Evolutionary conservation across 441 rosid species (phyloP), one percentile per base, ranked within the genome.

Genomic region (Mallotus japonicus): DNA sequence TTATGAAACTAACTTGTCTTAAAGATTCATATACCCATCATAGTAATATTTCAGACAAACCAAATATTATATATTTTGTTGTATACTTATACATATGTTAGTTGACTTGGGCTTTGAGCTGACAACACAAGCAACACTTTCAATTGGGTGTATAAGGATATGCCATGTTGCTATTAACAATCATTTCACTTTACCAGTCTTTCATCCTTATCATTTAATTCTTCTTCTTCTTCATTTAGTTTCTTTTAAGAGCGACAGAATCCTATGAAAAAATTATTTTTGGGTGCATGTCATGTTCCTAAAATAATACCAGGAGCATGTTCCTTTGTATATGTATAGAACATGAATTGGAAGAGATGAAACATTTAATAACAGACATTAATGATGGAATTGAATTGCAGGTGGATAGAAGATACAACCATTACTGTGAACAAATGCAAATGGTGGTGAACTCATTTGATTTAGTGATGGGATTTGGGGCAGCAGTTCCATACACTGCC

Each of bases 401-500:
- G 99, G 99, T 95, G 78, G 98, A 91, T 75, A 83, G 96, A 76
- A 85, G 97, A 67, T 95, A 95, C 84, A 91, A 83, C 82, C 89
- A 95, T 80, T 95, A 95, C 72, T 91, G 98, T 72, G 97, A 95
- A 75, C 97, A 91, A 75, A 95, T 95, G 99, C 97, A 92, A 70
- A 87, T 85, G 93, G 96, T 95, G 32, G 96, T 92, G 84, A 92
- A 91, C 84, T 92, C 97, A 73, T 92, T 91, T 76, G 98, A 95
- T 77, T 69, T 87, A 62, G 92, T 92, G 66, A 87, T 92, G 92
- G 99, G 98, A 4, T 90, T 79, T 12, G 95, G 99, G 3, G 86
- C 96, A 2, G 97, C 98, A 0, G 85, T 85, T 5, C 95, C 97
- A 0, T 95, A 95, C 86, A 92, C 99, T 0, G 88, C 93, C 11